Evolutionary conservation across 129 eudicot species (phyloP).

Genomic region (Tanacetum coccineum): DNA sequence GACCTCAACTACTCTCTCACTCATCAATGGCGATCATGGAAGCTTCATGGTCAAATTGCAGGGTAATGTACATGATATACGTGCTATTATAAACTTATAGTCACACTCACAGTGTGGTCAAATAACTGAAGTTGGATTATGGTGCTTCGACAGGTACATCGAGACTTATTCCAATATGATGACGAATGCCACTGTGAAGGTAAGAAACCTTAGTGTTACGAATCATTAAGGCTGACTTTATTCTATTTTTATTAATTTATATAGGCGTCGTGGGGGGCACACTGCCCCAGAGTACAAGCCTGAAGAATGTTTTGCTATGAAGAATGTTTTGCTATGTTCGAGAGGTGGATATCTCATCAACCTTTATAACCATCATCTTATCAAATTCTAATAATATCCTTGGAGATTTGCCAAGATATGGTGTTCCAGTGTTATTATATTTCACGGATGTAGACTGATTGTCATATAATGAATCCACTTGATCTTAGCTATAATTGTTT

Average conservation of each 20-base stretch:
- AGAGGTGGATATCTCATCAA: conserved; percentile 43
- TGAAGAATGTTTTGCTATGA: conserved; percentile 40
- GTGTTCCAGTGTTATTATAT: no score
- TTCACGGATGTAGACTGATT: no score
- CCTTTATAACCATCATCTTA: conserved; percentile 21
- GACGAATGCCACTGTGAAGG: conserved; percentile 66
- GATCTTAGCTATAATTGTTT: no score
- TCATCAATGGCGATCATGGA: conserved; percentile 74
- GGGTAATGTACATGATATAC: conserved; percentile 37
- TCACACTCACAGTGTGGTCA: neutral
- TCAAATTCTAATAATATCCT: neutral
- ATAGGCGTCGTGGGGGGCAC: conserved; percentile 34
- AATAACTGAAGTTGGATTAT: neutral
- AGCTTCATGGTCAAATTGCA: conserved; percentile 46
- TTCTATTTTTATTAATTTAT: neutral
- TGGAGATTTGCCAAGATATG: no score
- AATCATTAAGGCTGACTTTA: neutral
- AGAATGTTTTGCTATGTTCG: conserved; percentile 45
- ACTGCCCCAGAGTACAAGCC: conserved; percentile 20
- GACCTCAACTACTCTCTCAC: conserved; percentile 37
- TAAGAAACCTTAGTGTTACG: conserved; percentile 19
- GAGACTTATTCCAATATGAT: conserved; percentile 49
- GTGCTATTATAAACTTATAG: neutral
- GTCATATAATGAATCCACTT: no score
- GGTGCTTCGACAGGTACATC: conserved; percentile 29